Base-by-base conservation (phyloP, 495 filamentous ascomycete species). In the Stereocaulon alpinum region DNA sequence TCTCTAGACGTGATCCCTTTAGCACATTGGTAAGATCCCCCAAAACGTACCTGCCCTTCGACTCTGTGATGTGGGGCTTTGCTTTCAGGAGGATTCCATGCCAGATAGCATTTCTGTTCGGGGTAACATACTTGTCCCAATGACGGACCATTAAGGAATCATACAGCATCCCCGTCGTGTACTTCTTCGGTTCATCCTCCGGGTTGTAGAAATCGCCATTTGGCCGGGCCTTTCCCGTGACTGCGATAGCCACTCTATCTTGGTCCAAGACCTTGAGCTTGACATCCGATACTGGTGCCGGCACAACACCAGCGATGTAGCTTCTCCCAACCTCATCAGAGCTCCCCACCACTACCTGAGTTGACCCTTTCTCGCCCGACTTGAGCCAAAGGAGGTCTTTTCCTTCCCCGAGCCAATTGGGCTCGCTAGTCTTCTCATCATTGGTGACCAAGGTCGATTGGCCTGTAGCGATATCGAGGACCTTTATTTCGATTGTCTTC, bases 91-190 rank as follows among this genome's bases (percentile, higher is more conserved):
- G 69, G 11, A 80, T 70, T 9, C 84, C 84, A 68, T 88, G 89
- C 74, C 82, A 95, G 40, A 94, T 82, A 2, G 84, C 74, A 64
- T 80, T 87, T 61, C 68, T 80, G 68, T 89, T 80, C n/a, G 86
- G 80, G 43, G 74, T 73, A 17, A 78, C 65, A 62, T 78, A 81
- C 58, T 74, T 69, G 61, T 86, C 82, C 83, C 83, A 86, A 67
- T 85, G 81, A 40, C 83, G 71, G 9, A 84, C 82, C 66, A 80
- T 83, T 2, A 83, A 64, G 0, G 70, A 74, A 6, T 77, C 77
- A 62, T 84, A 86, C 11, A 84, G 62, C 24, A 68, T 73, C 3
- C 77, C 83, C 10, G 75, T 75, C 6, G 77, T 79, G 34, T 68
- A 64, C 0, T 77, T 74, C 63, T 80, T 79, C 52, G 77, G 76